phyloP scores from a whole-genome alignment of 2,329 filamentous ascomycete species.

The Hypoxylon sp. region DNA sequence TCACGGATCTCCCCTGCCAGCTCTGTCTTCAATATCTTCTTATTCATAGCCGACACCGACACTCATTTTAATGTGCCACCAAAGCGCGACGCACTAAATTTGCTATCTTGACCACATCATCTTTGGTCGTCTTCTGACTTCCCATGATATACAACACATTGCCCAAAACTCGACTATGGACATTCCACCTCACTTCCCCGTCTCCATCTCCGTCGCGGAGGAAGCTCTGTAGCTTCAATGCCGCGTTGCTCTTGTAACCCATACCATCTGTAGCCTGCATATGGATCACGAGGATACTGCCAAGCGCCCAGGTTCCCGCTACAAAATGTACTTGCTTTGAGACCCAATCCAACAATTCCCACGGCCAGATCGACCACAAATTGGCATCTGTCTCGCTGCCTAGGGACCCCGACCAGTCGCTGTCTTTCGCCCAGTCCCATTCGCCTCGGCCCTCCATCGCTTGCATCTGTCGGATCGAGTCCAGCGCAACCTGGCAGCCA shows the following conservation, averaged over 20 bases:
- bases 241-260: constrained; percentile 62
- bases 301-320: constrained; percentile 76
- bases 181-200: constrained; percentile 55
- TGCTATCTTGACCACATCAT: constrained; percentile 47
- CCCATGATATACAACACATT: constrained; percentile 71
- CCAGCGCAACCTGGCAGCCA: constrained; percentile 82
- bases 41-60: neutral
- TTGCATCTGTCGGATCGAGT: constrained; percentile 70
- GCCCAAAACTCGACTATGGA: constrained; percentile 66
- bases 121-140: constrained; percentile 56
- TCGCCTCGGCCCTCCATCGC: constrained; percentile 65
- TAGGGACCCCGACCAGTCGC: constrained; percentile 54
- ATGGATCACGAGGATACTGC: constrained; percentile 77
- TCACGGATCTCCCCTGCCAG: neutral
- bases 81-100: constrained; percentile 33
- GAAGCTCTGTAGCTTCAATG: constrained; percentile 56
- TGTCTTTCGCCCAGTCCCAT: constrained; percentile 67
- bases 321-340: constrained; percentile 67
- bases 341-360: constrained; percentile 66
- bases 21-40: neutral
- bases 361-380: constrained; percentile 78
- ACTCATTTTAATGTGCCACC: constrained; percentile 3
- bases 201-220: constrained; percentile 43
- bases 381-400: constrained; percentile 13
- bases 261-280: constrained; percentile 56